Evolutionary conservation across 352 stramenopile species (phyloP).

Genomic region (Pythium diclinum): DNA sequence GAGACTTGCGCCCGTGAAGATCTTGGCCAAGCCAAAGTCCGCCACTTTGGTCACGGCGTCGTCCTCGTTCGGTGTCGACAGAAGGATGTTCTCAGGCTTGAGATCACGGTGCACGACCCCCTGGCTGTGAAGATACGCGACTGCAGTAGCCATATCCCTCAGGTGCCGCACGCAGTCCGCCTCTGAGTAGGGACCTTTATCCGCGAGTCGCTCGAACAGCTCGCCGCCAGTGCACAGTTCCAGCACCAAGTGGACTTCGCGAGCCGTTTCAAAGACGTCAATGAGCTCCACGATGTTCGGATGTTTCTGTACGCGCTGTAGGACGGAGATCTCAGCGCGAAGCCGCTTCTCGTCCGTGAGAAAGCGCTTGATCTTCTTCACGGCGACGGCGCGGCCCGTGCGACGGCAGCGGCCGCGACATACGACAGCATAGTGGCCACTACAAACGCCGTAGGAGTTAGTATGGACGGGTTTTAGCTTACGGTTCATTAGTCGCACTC

Average conservation of each 20-base stretch:
- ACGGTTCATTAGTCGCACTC: neutral
- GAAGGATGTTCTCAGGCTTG: slow-evolving; percentile 82
- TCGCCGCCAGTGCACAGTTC: slow-evolving; percentile 81
- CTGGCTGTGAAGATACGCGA: slow-evolving; percentile 77
- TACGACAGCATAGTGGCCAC: slow-evolving; percentile 71
- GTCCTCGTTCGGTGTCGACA: slow-evolving; percentile 60
- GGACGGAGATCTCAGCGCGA: slow-evolving; percentile 55
- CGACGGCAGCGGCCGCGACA: slow-evolving; percentile 47
- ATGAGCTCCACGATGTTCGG: slow-evolving; percentile 78
- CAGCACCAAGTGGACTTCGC: slow-evolving; percentile 76
- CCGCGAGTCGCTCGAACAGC: slow-evolving; percentile 75
- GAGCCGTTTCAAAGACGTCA: slow-evolving; percentile 76
- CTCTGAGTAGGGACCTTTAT: slow-evolving; percentile 82
- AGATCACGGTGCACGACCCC: slow-evolving; percentile 81
- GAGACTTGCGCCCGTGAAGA: slow-evolving; percentile 61
- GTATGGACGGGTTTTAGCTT: no score
- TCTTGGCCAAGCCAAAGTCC: slow-evolving; percentile 85
- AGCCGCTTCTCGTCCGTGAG: slow-evolving; percentile 70
- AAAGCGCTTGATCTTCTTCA: slow-evolving; percentile 85
- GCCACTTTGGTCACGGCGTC: slow-evolving; percentile 71
- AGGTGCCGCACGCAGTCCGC: slow-evolving; percentile 76
- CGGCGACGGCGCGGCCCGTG: slow-evolving; percentile 52
- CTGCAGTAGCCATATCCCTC: slow-evolving; percentile 56
- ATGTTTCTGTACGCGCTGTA: slow-evolving; percentile 56
- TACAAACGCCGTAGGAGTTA: slow-evolving; percentile 10